A percentile compares a stretch with the other conserved stretches of the same genome.
These are phyloP conservation scores for Apiospora arundinis DNA, from an alignment of 2,329 filamentous ascomycete species.

Conservation along the genomic window DNA sequence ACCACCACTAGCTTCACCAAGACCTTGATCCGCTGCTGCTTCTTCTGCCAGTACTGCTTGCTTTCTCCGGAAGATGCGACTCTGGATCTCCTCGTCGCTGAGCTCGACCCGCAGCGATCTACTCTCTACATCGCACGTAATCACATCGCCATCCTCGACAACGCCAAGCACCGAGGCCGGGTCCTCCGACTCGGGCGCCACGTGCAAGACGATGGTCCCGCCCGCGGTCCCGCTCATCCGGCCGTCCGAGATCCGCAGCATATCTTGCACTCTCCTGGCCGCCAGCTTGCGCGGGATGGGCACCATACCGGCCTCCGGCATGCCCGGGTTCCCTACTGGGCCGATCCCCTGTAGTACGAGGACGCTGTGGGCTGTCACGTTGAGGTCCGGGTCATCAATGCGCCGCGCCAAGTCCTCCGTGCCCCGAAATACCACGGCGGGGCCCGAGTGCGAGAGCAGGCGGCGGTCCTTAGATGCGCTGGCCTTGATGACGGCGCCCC, in stretches of 20 bases:
- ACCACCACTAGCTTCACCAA: slow-evolving; percentile 27
- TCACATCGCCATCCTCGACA: slow-evolving; percentile 75
- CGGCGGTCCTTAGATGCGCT: slow-evolving; percentile 80
- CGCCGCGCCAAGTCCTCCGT: slow-evolving; percentile 78
- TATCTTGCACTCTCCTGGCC: slow-evolving; percentile 75
- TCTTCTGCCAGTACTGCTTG: slow-evolving; percentile 37
- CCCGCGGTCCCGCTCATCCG: slow-evolving; percentile 86
- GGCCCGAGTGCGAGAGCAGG: slow-evolving; percentile 53
- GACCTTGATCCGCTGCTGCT: slow-evolving; percentile 30
- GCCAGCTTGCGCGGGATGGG: slow-evolving; percentile 78
- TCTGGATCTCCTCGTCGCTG: slow-evolving; percentile 70
- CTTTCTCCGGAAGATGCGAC: slow-evolving; percentile 67
- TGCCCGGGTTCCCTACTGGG: slow-evolving; percentile 87
- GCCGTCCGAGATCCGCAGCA: slow-evolving; percentile 86
- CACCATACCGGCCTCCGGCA: slow-evolving; percentile 80
- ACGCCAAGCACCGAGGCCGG: slow-evolving; percentile 80
- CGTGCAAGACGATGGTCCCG: slow-evolving; percentile 88
- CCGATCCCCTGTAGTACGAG: slow-evolving; percentile 88
- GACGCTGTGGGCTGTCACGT: slow-evolving; percentile 66
- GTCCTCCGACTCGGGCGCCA: slow-evolving; percentile 81
- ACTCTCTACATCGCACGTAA: slow-evolving; percentile 78
- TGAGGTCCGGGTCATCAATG: slow-evolving; percentile 60
- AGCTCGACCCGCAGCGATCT: slow-evolving; percentile 66
- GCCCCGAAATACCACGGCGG: slow-evolving; percentile 71
- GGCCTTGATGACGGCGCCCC: slow-evolving; percentile 88